These are phyloP conservation scores for Carex arenaria DNA, from an alignment of 202 grass and related monocot genomes.

Conservation along the genomic window DNA sequence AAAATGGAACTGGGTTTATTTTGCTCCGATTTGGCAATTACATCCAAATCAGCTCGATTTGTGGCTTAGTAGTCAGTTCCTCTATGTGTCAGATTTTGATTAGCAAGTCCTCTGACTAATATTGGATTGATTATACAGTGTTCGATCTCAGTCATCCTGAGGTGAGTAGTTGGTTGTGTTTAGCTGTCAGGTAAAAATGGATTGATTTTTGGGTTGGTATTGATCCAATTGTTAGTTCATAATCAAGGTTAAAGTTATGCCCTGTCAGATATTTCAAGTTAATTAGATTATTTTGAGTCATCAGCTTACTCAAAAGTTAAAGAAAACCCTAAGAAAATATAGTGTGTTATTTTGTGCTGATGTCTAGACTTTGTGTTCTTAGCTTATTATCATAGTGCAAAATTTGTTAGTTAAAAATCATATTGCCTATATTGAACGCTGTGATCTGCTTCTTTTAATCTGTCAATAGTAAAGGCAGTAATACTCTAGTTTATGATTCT, in stretches of 20 bases:
- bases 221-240: neutral
- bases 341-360: neutral
- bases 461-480: neutral
- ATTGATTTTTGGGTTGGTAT: neutral
- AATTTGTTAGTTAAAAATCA: neutral
- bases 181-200: neutral
- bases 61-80: neutral
- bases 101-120: neutral
- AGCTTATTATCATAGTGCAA: neutral
- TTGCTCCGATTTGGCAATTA: neutral
- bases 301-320: neutral
- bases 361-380: neutral
- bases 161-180: neutral
- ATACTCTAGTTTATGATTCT: neutral
- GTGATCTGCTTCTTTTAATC: neutral
- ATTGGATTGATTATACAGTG: neutral
- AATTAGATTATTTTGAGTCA: neutral
- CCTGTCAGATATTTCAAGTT: neutral
- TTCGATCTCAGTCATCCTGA: neutral
- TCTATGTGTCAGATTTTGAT: neutral
- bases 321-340: neutral
- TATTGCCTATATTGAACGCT: neutral
- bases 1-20: neutral
- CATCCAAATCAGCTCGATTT: neutral
- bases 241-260: neutral